phyloP scores from a whole-genome alignment of 345 rosid species.

The Alliaria petiolata region DNA sequence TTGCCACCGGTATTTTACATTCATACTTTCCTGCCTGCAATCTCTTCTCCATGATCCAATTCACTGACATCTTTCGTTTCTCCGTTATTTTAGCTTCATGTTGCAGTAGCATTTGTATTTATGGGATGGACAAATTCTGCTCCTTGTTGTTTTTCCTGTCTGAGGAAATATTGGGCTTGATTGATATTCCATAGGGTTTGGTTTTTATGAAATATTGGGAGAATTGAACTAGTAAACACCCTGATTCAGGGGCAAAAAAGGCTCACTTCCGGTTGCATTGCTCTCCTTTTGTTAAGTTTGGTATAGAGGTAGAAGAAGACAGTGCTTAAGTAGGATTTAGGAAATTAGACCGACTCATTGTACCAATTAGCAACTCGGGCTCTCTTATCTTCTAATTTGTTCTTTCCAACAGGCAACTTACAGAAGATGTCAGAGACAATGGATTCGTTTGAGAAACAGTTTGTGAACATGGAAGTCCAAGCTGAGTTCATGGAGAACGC shows the following conservation, averaged over 20 bases:
- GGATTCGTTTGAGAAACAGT: slow-evolving; percentile 98
- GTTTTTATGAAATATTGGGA: background rate
- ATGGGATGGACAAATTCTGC: background rate
- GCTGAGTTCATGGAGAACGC: slow-evolving; percentile 98
- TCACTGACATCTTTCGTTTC: background rate
- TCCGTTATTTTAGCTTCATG: background rate
- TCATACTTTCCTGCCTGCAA: background rate
- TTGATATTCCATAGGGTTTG: background rate
- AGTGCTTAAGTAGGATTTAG: background rate
- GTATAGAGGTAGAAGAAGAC: background rate
- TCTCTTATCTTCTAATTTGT: background rate
- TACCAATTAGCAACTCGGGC: background rate
- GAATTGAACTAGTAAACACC: background rate
- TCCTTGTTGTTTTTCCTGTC: background rate
- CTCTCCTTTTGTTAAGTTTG: too few species aligned
- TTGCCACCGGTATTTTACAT: slow-evolving; percentile 55
- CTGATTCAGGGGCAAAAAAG: background rate
- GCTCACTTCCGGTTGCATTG: too few species aligned
- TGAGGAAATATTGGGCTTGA: background rate
- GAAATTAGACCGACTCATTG: too few species aligned
- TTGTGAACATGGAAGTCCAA: slow-evolving; percentile 99
- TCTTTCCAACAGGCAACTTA: slow-evolving; percentile 65
- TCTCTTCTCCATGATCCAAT: too few species aligned
- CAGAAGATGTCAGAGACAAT: slow-evolving; percentile 99
- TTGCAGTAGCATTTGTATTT: too few species aligned